These are phyloP conservation scores for Penicillium oxalicum DNA, from an alignment of 2,329 filamentous ascomycete genomes.

Conservation along the genomic window DNA sequence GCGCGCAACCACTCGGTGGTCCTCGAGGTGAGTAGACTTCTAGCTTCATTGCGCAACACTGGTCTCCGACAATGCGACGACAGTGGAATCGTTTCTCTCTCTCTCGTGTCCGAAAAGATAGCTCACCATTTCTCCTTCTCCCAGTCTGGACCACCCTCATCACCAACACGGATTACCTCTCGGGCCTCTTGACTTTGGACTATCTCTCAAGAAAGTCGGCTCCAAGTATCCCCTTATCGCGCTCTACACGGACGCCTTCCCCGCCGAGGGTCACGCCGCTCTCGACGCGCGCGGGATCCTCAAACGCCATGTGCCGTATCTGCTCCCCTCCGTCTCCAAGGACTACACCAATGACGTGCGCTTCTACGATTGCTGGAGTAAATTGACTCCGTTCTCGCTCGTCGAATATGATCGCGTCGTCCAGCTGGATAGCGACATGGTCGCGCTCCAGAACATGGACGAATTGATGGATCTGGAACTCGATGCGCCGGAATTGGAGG, in stretches of 20 bases:
- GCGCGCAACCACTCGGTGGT: neutral
- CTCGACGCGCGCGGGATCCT: conserved; percentile 65
- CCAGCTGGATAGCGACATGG: conserved; percentile 84
- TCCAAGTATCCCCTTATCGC: conserved; percentile 74
- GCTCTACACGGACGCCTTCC: conserved; percentile 75
- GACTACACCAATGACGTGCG: conserved; percentile 72
- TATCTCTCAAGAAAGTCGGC: conserved; percentile 59
- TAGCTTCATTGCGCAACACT: too few species aligned
- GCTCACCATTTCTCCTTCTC: neutral
- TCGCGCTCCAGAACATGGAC: conserved; percentile 79
- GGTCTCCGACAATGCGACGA: too few species aligned
- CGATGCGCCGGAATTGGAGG: conserved; percentile 51
- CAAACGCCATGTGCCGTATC: conserved; percentile 63
- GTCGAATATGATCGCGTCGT: conserved; percentile 72
- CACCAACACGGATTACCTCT: conserved; percentile 75
- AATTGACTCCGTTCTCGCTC: conserved; percentile 72
- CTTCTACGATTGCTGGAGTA: conserved; percentile 88
- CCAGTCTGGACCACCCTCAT: conserved; percentile 82
- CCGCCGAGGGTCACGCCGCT: conserved; percentile 60
- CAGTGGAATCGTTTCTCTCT: too few species aligned
- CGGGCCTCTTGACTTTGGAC: conserved; percentile 75
- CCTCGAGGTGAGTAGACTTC: neutral
- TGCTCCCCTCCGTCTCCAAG: conserved; percentile 55
- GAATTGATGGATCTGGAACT: conserved; percentile 80
- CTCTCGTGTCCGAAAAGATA: neutral